phyloP scores from a whole-genome alignment of 1,284 basidiomycete species.

The Puccinia novopanici region DNA sequence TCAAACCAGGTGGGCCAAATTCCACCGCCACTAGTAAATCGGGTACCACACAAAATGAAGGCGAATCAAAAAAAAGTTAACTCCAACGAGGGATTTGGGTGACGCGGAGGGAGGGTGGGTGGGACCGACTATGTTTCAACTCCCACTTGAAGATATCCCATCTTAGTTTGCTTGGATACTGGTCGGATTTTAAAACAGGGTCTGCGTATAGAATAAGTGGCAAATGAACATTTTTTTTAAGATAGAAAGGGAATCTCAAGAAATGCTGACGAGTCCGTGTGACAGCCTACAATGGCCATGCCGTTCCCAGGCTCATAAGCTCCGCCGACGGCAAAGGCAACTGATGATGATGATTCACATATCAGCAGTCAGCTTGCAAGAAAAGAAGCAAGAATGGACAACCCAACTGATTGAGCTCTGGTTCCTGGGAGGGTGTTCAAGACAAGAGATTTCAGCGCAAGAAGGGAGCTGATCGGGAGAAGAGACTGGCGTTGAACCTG shows the following conservation, averaged over 20 bases:
- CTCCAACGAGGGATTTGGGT: neutral
- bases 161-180: constrained; percentile 74
- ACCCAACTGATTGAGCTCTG: constrained; percentile 50
- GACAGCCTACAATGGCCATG: constrained; percentile 58
- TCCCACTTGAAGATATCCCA: constrained; percentile 65
- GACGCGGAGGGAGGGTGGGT: neutral
- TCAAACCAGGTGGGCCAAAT: constrained; percentile 90
- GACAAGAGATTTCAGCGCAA: no score
- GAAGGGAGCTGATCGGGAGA: no score
- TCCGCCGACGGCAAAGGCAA: constrained; percentile 59
- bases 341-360: constrained; percentile 35
- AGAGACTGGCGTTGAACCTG: constrained; percentile 63
- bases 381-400: neutral
- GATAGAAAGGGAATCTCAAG: constrained; percentile 63
- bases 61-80: neutral
- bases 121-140: constrained; percentile 73
- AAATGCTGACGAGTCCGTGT: constrained; percentile 76
- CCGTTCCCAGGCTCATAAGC: constrained; percentile 57
- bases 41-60: no score
- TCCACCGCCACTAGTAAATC: constrained; percentile 63
- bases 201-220: neutral
- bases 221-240: neutral
- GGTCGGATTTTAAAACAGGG: constrained; percentile 67
- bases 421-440: constrained; percentile 11
- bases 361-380: neutral